Base-by-base conservation (phyloP, 2,329 filamentous ascomycete species). In the Ophiostoma piceae region DNA sequence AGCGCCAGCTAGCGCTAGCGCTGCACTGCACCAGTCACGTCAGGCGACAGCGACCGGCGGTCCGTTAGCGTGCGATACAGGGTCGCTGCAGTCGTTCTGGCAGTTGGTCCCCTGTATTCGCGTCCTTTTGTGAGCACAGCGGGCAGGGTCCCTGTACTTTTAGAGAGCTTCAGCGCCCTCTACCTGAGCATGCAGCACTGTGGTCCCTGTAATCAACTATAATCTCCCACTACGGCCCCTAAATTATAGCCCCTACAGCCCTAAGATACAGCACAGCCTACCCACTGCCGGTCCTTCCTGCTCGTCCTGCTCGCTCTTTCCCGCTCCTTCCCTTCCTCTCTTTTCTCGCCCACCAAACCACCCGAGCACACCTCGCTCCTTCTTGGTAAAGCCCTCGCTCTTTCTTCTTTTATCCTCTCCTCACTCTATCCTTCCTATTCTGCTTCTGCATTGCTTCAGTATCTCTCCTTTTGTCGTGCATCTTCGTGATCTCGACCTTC, bases 1-100 rank as follows among this genome's bases (percentile, higher is more conserved):
- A 68, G 69, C 69, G 64, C 51, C 62, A 51, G 35, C 62, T 47
- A 43, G 62, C 69, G 37, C 69, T 68, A 70, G 69, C 32, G 65
- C 65, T 41, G 32, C 32, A 22, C 60, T 37, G 60, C 32, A 37
- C 60, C 62, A 65, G 29, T 47, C 60, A 64, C 32, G 62, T 22
- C 65, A 67, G 66, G 39, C 41, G 66, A 57, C 51, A 57, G n/a
- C 51, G 26, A 57, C 66, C 66, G 14, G 68, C 22, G 47, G 60
- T 62, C 57, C 57, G 57, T 26, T 62, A 43, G 43, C 43, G n/a
- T 37, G 64, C 47, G 43, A 37, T 60, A 51, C n/a, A 67, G 29
- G 43, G 43, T 47, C 62, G 22, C 19, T n/a, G 16, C 19, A 47
- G 6, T 7, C 22, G 51, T 26, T 26, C 16, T 26, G 11, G 51